Evolutionary conservation across 2,329 filamentous ascomycete genomes (phyloP), one percentile per base, ranked within the genome.

Genomic region (Microcera coccophila): DNA sequence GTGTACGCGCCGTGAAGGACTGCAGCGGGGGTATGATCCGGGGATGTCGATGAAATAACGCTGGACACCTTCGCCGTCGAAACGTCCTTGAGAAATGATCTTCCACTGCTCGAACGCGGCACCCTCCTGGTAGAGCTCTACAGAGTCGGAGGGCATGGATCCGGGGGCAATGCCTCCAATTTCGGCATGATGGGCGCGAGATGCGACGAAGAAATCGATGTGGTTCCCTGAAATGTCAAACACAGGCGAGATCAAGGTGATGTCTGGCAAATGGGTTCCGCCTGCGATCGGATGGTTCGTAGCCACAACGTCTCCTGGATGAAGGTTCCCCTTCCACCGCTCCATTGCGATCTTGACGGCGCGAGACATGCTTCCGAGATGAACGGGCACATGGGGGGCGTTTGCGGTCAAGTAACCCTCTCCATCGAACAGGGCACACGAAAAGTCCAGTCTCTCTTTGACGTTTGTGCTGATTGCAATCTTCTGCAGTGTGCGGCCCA

Each of bases 391-490:
- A 66, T 90, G 85, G 0, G 85, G 85, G 10, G 85, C 78, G 60
- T 87, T 87, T 1, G 84, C 84, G 1, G 89, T 84, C 2, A 90
- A 68, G 0, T 82, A 82, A 8, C 85, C 85, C 18, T 82, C 79
- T 0, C 81, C 76, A 41, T 85, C 83, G 57, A 90, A 90, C 0
- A 90, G 67, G 3, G 85, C 85, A 49, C 85, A 90, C 2, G 83
- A 87, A 59, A 87, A 90, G 56, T 90, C 85, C 2, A 90, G 71
- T n/a, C 85, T 75, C 59, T 90, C 86, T 55, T 90, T 84, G 62
- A 89, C 84, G 52, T 89, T 89, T 1, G 82, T 85, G 38, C 78
- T 84, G 22, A 89, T 80, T 55, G 79, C 81, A 0, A 83, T 88
- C 67, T 88, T 88, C 55, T 89, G 84, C 28, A 90, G 62, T 5